phyloP scores from a whole-genome alignment of 495 filamentous ascomycete species.

The Margaritispora aquatica region DNA sequence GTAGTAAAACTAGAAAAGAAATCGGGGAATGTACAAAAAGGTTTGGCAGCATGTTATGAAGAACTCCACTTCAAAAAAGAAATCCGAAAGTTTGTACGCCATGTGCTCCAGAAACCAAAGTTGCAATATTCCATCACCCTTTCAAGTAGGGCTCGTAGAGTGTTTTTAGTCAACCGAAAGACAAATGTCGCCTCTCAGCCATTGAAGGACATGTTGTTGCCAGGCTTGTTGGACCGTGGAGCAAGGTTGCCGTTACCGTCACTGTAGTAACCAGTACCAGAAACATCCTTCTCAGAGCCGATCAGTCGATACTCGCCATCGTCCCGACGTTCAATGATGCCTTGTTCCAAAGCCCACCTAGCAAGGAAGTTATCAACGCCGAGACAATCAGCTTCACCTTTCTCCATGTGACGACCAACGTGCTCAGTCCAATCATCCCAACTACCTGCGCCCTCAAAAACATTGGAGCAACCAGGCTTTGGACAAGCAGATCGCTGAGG shows the following conservation, averaged over 20 bases:
- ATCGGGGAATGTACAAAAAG: background rate
- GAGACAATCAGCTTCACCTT: conserved; percentile 43
- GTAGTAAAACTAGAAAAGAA: no score
- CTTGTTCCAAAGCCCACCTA: conserved; percentile 49
- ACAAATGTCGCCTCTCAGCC: conserved; percentile 4
- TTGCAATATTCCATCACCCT: background rate
- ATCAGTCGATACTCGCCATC: conserved; percentile 45
- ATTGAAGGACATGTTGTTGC: conserved; percentile 17
- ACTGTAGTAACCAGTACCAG: conserved; percentile 20
- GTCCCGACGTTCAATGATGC: conserved; percentile 48
- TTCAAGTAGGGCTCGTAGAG: background rate
- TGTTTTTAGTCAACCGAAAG: background rate
- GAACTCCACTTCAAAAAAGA: background rate
- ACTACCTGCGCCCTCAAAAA: conserved; percentile 62
- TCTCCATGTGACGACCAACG: conserved; percentile 83
- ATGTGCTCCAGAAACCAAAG: background rate
- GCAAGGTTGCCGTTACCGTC: conserved; percentile 21
- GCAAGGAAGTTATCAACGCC: conserved; percentile 45
- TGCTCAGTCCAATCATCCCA: conserved; percentile 94
- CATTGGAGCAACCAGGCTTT: conserved; percentile 56
- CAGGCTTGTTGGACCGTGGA: conserved; percentile 5
- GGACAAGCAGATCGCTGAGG: conserved; percentile 64
- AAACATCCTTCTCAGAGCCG: conserved; percentile 22
- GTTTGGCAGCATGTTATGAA: background rate
- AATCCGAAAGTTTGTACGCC: background rate